phyloP scores from a whole-genome alignment of 768 basidiomycete genomes.

The Hygrocybe coccinea region DNA sequence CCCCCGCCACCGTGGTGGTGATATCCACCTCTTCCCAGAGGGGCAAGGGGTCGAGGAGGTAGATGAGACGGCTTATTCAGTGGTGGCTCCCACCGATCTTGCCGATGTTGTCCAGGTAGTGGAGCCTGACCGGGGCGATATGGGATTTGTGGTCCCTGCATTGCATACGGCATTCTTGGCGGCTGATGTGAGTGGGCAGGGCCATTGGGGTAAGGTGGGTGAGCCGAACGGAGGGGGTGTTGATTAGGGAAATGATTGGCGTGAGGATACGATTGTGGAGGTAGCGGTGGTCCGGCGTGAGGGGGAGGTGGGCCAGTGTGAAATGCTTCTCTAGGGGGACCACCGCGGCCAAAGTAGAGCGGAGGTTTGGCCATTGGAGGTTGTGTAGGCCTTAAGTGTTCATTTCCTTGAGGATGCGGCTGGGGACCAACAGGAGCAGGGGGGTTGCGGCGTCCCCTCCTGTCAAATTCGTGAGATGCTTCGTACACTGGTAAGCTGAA shows the following conservation, averaged over 20 bases:
- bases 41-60: slow-evolving; percentile 13
- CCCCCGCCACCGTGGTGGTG: neutral
- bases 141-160: slow-evolving; percentile 9
- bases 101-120: slow-evolving; percentile 1
- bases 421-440: slow-evolving; percentile 10
- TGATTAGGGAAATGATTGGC: slow-evolving; percentile 1
- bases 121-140: slow-evolving; percentile 4
- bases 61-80: slow-evolving; percentile 14
- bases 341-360: slow-evolving; percentile 30
- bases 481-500: slow-evolving; percentile 69
- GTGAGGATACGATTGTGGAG: slow-evolving; percentile 12
- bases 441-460: slow-evolving; percentile 53
- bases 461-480: slow-evolving; percentile 79
- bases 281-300: neutral
- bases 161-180: neutral
- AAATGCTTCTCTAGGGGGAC: slow-evolving; percentile 17
- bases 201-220: neutral
- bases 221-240: neutral
- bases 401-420: slow-evolving; percentile 17
- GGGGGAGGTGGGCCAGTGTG: slow-evolving; percentile 27
- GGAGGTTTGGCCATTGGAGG: slow-evolving; percentile 22
- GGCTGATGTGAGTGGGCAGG: slow-evolving; percentile 5
- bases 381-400: slow-evolving; percentile 8
- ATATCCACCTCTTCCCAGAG: slow-evolving; percentile 12
- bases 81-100: neutral